Conservation (phyloP, 176 grass and related monocot genomes). For the Zea mays region DNA sequence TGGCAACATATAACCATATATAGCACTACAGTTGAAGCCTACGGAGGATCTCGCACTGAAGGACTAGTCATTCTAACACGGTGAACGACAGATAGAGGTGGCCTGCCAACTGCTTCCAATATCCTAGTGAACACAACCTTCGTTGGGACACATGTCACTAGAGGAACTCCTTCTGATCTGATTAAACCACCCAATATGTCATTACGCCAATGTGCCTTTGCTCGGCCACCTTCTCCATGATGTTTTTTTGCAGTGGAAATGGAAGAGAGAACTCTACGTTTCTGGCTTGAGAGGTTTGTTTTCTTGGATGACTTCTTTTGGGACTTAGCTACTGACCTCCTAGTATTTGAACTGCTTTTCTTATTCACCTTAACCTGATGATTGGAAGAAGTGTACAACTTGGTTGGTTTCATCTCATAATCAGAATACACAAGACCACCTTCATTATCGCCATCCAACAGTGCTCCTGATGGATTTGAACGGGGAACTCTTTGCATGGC, state of each 20-base stretch:
- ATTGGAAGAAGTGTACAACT: constrained; percentile 44
- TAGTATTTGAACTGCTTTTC: constrained; percentile 45
- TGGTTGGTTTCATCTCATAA: constrained; percentile 57
- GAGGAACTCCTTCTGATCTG: constrained; percentile 63
- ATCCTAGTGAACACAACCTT: constrained; percentile 98
- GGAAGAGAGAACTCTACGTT: constrained; percentile 64
- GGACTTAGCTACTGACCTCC: constrained; percentile 45
- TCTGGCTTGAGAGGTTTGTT: constrained; percentile 60
- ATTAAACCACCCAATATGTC: constrained; percentile 69
- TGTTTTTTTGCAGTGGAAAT: constrained; percentile 58
- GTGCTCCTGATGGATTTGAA: constrained; percentile 56
- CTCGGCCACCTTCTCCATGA: constrained; percentile 36
- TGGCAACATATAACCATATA: constrained; percentile 31
- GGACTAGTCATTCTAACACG: constrained; percentile 63
- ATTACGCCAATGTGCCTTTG: constrained; percentile 47
- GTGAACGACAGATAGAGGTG: constrained; percentile 47
- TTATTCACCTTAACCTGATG: constrained; percentile 44
- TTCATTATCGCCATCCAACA: constrained; percentile 58
- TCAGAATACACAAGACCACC: constrained; percentile 42
- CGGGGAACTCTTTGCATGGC: constrained; percentile 90
- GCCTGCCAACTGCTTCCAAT: constrained; percentile 84
- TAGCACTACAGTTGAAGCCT: constrained; percentile 31
- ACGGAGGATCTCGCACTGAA: constrained; percentile 51
- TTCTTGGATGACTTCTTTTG: constrained; percentile 79
- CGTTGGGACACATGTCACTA: constrained; percentile 81